Percentiles rank a stretch among this genome's conserved stretches.
phyloP scores from a whole-genome alignment of 2,329 filamentous ascomycete species.

The Epichloe hybrida region DNA sequence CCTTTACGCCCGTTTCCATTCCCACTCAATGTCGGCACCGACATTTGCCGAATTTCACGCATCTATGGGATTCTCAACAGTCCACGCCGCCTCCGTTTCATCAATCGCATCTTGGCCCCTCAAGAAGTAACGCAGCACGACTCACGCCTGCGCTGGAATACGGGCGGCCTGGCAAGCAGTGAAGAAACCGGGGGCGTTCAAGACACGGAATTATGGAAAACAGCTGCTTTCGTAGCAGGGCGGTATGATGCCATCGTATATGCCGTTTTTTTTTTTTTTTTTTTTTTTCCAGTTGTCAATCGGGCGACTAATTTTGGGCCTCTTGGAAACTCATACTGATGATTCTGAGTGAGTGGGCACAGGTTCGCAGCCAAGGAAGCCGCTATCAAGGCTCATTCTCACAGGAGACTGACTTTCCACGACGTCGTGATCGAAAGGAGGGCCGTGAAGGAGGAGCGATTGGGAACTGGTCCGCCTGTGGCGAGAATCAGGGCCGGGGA shows the following conservation, averaged over 20 bases:
- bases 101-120: conserved; percentile 32
- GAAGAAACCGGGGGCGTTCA: neutral
- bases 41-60: conserved; percentile 59
- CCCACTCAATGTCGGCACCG: conserved; percentile 59
- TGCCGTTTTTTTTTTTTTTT: too few relatives aligned
- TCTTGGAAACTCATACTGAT: too few relatives aligned
- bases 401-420: conserved; percentile 46
- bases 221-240: conserved; percentile 22
- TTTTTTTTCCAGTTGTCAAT: neutral
- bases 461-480: conserved; percentile 29
- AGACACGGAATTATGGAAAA: conserved; percentile 18
- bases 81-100: conserved; percentile 28
- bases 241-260: conserved; percentile 12
- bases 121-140: conserved; percentile 17
- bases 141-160: conserved; percentile 5
- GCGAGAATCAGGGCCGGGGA: conserved; percentile 25
- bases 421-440: conserved; percentile 37
- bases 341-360: neutral
- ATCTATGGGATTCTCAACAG: conserved; percentile 44
- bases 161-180: neutral
- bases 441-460: conserved; percentile 10
- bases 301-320: too few relatives aligned
- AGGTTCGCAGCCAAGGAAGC: conserved; percentile 66
- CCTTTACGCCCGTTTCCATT: conserved; percentile 39
- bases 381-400: conserved; percentile 55